These are phyloP conservation scores for Cucurbita maxima DNA, from an alignment of 306 rosid genomes.

Conservation along the genomic window DNA sequence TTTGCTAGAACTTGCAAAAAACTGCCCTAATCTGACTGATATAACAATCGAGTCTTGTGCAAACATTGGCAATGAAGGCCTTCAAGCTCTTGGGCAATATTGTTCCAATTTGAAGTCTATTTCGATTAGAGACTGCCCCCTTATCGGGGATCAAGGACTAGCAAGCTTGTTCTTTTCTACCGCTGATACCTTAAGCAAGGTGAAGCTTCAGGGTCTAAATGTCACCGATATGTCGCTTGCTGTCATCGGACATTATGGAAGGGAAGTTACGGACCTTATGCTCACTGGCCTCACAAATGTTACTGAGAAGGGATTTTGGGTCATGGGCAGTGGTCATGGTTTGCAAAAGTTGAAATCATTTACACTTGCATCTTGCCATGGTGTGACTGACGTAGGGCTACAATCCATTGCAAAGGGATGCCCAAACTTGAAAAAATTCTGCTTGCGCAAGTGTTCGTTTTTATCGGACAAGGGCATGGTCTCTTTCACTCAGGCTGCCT, in stretches of 20 bases:
- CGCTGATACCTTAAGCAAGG: constrained; percentile 38
- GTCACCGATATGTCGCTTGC: constrained; percentile 78
- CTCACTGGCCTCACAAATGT: constrained; percentile 51
- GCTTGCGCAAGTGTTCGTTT: constrained; percentile 47
- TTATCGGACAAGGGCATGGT: constrained; percentile 71
- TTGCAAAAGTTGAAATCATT: constrained; percentile 66
- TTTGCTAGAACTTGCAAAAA: constrained; percentile 48
- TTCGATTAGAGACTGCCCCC: constrained; percentile 47
- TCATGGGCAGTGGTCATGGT: constrained; percentile 76
- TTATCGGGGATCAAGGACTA: constrained; percentile 71
- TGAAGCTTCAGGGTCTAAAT: constrained; percentile 61
- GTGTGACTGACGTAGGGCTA: constrained; percentile 62
- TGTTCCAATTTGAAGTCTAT: constrained; percentile 56
- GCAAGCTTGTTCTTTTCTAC: constrained; percentile 42
- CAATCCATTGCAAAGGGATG: constrained; percentile 76
- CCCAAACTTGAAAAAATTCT: constrained; percentile 59
- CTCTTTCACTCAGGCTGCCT: constrained; percentile 49
- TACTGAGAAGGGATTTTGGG: constrained; percentile 84
- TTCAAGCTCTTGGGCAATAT: constrained; percentile 55
- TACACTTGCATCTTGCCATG: constrained; percentile 47
- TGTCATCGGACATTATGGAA: constrained; percentile 77
- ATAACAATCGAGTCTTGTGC: constrained; percentile 67
- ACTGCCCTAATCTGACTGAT: constrained; percentile 59
- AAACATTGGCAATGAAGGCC: constrained; percentile 62
- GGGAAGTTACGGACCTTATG: constrained; percentile 46